These are phyloP conservation scores for Hermanozyma aechmeae DNA, from an alignment of 805 yeast genomes.

Conservation along the genomic window DNA sequence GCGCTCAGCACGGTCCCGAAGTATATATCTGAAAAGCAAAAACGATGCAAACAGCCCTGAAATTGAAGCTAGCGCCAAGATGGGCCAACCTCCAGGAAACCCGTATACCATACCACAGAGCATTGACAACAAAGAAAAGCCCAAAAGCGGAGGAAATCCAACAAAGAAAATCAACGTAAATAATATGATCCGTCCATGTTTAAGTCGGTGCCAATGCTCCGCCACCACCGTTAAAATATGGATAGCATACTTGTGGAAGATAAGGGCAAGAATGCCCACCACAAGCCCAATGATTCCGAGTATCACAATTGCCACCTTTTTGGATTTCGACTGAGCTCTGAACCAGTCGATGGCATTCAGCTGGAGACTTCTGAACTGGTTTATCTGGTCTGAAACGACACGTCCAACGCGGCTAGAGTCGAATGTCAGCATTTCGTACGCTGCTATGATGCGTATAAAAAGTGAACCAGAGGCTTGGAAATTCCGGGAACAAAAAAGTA, in stretches of 20 bases:
- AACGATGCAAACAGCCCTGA: constrained; percentile 74
- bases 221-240: constrained; percentile 32
- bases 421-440: too few species aligned
- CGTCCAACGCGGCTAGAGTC: too few species aligned
- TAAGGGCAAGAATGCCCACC: constrained; percentile 11
- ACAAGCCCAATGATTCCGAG: constrained; percentile 11
- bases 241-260: constrained; percentile 29
- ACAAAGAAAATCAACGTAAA: constrained; percentile 50
- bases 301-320: constrained; percentile 6
- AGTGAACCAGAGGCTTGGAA: too few species aligned
- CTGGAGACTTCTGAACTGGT: too few species aligned
- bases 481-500: too few species aligned
- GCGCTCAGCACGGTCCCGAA: constrained; percentile 48
- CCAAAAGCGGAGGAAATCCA: constrained; percentile 86
- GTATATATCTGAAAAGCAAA: constrained; percentile 49
- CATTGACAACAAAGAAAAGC: constrained; percentile 63
- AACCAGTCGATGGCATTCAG: too few species aligned
- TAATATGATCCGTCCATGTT: constrained; percentile 37
- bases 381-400: too few species aligned
- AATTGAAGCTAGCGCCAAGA: constrained; percentile 60
- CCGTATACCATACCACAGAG: constrained; percentile 80
- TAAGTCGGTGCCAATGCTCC: constrained; percentile 32
- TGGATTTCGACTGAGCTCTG: constrained; percentile 8
- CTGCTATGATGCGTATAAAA: too few species aligned
- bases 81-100: constrained; percentile 67